Base-by-base conservation (phyloP, 164 flowering plant genomes). In the Brasenia schreberi region DNA sequence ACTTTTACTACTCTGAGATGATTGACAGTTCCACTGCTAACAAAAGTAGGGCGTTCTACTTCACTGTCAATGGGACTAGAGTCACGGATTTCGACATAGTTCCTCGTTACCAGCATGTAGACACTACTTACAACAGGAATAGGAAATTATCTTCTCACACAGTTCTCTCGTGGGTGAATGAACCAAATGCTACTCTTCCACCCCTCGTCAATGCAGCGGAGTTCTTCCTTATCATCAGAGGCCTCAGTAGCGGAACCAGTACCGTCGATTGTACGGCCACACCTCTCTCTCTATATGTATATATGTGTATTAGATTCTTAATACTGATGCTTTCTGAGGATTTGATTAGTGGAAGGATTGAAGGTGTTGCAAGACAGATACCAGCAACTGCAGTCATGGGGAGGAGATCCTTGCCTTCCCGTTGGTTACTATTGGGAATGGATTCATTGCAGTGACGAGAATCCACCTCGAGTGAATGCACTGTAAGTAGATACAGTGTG, bases 141-240 rank as follows among this genome's bases (percentile, higher is more conserved):
- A 6, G 1, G 0, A 44, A 44, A 0, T 11, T 44, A 11, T 5
- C 52, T 44, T 6, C 52, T 44, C 7, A 11, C 6, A 6, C 52
- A 0, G 1, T 0, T 0, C 18, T 84, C 59, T 16, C 73, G 17
- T 44, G 81, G 27, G 65, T 67, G 42, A 56, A 78, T 1, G 68
- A 75, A 10, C 0, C 67, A 0, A 72, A 68, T 19, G 80, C 85
- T 0, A 74, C 75, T 3, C 78, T 79, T 42, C 80, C 84, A 0
- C 87, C 87, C 12, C 67, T 84, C 58, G 70, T 82, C 59, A 84
- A 78, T 62, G 87, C 85, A 63, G 23, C 73, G 73, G 87, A 84
- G 61, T 43, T 80, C 18, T 83, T 71, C 45, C 0, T 0, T 0
- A 23, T 79, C 5, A 44, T 43, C 4, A 17, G n/a, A 2, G 18